Evolutionary conservation across 495 filamentous ascomycete genomes (phyloP).

Genomic region (Xylaria curta): DNA sequence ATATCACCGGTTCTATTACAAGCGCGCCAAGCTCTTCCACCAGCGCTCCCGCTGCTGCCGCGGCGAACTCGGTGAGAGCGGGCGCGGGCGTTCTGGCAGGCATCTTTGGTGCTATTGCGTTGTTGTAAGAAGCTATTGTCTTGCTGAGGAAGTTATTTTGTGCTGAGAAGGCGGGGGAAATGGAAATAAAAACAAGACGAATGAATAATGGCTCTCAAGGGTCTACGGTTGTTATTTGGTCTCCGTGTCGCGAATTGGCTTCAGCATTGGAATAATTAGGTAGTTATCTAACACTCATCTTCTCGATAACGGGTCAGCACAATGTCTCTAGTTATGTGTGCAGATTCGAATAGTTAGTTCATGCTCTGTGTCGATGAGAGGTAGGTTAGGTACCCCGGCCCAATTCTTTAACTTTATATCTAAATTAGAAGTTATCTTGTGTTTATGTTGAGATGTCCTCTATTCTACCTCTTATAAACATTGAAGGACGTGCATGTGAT

Average conservation of each 20-base stretch:
- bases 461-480: too few relatives aligned
- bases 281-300: too few relatives aligned
- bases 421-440: too few relatives aligned
- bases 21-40: conserved; percentile 13
- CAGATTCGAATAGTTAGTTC: too few relatives aligned
- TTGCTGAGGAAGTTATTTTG: too few relatives aligned
- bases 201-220: background rate
- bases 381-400: too few relatives aligned
- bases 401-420: too few relatives aligned
- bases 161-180: background rate
- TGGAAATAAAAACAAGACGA: background rate
- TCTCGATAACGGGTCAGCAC: too few relatives aligned
- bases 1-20: conserved; percentile 22
- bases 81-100: conserved; percentile 37
- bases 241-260: background rate
- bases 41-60: conserved; percentile 28
- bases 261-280: background rate
- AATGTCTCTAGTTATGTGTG: too few relatives aligned
- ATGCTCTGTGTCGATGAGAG: too few relatives aligned
- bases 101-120: conserved; percentile 34
- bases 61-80: conserved; percentile 30
- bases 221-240: background rate
- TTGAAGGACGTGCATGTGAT: too few relatives aligned
- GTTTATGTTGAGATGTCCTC: too few relatives aligned
- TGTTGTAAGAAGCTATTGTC: conserved; percentile 27